Evolutionary conservation across 106 monocot species (phyloP).

Genomic region (Agapanthus africanus): DNA sequence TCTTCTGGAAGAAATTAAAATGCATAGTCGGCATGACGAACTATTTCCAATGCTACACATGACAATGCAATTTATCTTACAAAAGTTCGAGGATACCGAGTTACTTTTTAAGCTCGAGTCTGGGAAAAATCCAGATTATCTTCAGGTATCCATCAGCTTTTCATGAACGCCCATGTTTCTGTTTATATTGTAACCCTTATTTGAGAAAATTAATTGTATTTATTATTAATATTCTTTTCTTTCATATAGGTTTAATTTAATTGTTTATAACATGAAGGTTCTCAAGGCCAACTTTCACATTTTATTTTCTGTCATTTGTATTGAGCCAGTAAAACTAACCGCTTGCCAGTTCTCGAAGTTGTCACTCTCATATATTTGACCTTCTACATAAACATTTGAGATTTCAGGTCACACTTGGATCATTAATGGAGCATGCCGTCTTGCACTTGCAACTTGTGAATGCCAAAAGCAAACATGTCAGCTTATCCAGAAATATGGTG

Average conservation of each 20-base stretch:
- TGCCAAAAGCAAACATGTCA: conserved; percentile 28
- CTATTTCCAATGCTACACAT: conserved; percentile 28
- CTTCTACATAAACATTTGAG: too few relatives aligned
- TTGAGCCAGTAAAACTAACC: background rate
- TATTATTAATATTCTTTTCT: background rate
- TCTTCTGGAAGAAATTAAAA: conserved; percentile 48
- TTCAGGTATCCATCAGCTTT: conserved; percentile 53
- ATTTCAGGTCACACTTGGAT: conserved; percentile 51
- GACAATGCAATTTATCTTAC: conserved; percentile 49
- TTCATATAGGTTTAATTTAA: background rate
- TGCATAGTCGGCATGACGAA: conserved; percentile 18
- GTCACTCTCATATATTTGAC: too few relatives aligned
- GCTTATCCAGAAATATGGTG: conserved; percentile 11
- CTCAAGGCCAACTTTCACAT: background rate
- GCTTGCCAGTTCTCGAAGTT: too few relatives aligned
- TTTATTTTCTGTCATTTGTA: background rate
- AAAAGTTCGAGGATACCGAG: conserved; percentile 54
- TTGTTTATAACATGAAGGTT: too few relatives aligned
- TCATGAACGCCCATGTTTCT: background rate
- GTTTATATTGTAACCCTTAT: too few relatives aligned
- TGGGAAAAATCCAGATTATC: conserved; percentile 23
- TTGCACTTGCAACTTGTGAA: conserved; percentile 33
- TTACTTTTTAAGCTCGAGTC: conserved; percentile 72
- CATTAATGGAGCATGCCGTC: conserved; percentile 71
- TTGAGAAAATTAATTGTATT: background rate